phyloP scores from a whole-genome alignment of 1,284 basidiomycete species.

The Trametes polyzona region DNA sequence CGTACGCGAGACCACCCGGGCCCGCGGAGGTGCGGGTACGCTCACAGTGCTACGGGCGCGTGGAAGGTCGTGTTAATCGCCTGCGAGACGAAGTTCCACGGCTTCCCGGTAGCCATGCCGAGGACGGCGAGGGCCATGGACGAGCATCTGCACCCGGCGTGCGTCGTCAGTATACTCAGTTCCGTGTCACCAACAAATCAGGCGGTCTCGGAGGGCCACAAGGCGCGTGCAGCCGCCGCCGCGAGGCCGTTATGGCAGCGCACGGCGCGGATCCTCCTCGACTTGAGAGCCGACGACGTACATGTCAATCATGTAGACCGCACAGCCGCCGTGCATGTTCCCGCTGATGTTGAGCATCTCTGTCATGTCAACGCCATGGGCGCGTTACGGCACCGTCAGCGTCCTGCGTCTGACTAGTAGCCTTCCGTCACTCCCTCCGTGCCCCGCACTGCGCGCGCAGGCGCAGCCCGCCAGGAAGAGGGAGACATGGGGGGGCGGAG shows the following conservation, averaged over 20 bases:
- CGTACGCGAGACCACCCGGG: background rate
- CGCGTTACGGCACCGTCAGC: background rate
- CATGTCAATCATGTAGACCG: slow-evolving; percentile 73
- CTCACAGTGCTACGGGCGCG: slow-evolving; percentile 19
- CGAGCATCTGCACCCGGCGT: slow-evolving; percentile 7
- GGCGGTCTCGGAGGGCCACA: background rate
- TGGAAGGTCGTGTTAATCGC: slow-evolving; percentile 18
- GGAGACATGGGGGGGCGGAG: background rate
- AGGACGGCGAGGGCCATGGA: slow-evolving; percentile 16
- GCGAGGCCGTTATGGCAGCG: background rate
- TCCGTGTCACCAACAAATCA: too few relatives aligned
- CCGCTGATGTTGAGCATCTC: slow-evolving; percentile 72
- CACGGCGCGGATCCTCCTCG: too few relatives aligned
- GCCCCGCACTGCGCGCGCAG: too few relatives aligned
- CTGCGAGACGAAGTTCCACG: slow-evolving; percentile 16
- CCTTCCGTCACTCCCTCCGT: too few relatives aligned
- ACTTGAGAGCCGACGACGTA: slow-evolving; percentile 36
- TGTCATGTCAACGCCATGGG: too few relatives aligned
- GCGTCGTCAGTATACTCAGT: background rate
- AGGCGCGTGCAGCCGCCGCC: background rate
- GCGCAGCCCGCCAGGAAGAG: background rate
- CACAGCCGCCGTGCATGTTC: slow-evolving; percentile 70
- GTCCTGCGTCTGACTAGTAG: too few relatives aligned
- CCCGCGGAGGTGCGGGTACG: background rate
- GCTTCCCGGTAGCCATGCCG: slow-evolving; percentile 4